Evolutionary conservation across 768 basidiomycete species (phyloP).

Genomic region (Glaciozyma martinii): DNA sequence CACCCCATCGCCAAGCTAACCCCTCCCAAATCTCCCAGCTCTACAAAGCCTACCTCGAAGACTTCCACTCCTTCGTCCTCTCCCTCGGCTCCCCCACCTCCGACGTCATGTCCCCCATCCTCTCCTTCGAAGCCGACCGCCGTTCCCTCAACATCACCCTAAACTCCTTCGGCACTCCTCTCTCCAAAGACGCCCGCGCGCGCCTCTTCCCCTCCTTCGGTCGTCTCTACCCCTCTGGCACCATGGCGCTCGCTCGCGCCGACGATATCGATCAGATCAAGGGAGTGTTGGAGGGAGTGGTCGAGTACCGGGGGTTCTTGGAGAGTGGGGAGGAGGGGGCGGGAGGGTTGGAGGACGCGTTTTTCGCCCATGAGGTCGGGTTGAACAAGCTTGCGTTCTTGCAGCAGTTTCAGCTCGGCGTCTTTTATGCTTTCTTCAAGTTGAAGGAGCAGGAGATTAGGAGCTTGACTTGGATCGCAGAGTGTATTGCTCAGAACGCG

Average conservation of each 20-base stretch:
- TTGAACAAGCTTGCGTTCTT: constrained; percentile 90
- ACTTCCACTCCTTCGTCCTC: constrained; percentile 77
- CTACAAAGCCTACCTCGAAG: constrained; percentile 97
- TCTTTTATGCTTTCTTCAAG: constrained; percentile 67
- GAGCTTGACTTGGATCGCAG: constrained; percentile 45
- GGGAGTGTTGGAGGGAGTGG: constrained; percentile 70
- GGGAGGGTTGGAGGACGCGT: constrained; percentile 73
- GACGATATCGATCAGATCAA: constrained; percentile 94
- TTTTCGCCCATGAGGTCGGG: constrained; percentile 85
- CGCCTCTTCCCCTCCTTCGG: constrained; percentile 91
- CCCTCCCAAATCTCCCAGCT: constrained; percentile 42
- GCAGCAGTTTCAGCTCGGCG: constrained; percentile 91
- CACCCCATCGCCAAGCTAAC: not conserved
- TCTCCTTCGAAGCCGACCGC: constrained; percentile 93
- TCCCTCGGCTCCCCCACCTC: constrained; percentile 74
- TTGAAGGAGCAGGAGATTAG: constrained; percentile 47
- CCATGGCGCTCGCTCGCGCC: constrained; percentile 83
- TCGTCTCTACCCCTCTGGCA: constrained; percentile 86
- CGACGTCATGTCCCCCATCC: constrained; percentile 83
- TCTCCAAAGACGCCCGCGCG: constrained; percentile 89
- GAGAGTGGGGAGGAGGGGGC: constrained; percentile 43
- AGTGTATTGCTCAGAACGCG: constrained; percentile 96
- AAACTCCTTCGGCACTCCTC: constrained; percentile 94
- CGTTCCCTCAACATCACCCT: constrained; percentile 97
- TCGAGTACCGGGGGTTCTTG: constrained; percentile 88